phyloP scores from a whole-genome alignment of 1,139 yeast genomes.

The Taphrina betulina region DNA sequence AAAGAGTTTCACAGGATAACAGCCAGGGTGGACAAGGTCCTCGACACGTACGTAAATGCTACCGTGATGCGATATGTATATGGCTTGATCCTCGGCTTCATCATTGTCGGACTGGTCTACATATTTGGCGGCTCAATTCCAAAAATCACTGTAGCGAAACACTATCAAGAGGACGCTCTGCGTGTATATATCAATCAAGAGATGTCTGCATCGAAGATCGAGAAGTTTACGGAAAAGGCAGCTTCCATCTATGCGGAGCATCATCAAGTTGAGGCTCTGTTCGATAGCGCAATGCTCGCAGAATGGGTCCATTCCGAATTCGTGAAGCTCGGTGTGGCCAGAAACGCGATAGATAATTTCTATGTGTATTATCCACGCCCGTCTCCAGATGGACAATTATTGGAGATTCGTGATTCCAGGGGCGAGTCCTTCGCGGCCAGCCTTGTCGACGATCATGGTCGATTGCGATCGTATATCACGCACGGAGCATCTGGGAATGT shows the following conservation, averaged over 20 bases:
- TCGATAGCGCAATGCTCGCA: constrained; percentile 1
- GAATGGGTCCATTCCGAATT: constrained; percentile 20
- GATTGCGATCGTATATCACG: constrained; percentile 5
- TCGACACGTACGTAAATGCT: constrained; percentile 15
- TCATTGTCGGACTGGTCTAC: constrained; percentile 16
- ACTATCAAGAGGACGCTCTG: constrained; percentile 17
- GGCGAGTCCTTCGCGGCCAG: constrained; percentile 4
- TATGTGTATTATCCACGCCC: constrained; percentile 14
- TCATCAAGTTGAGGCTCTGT: constrained; percentile 11
- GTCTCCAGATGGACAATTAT: neutral
- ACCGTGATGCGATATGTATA: constrained; percentile 27
- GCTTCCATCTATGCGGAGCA: constrained; percentile 2
- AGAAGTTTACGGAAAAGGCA: neutral
- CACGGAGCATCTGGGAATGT: constrained; percentile 53
- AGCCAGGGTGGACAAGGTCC: constrained; percentile 13
- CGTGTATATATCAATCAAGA: constrained; percentile 23
- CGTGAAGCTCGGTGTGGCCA: constrained; percentile 20
- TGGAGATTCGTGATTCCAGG: constrained; percentile 3
- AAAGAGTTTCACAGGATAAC: constrained; percentile 10
- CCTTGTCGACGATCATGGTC: constrained; percentile 4
- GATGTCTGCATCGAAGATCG: constrained; percentile 3
- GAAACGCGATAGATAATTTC: constrained; percentile 24
- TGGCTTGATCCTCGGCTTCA: constrained; percentile 20
- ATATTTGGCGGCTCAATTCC: constrained; percentile 30
- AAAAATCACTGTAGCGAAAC: constrained; percentile 5